A percentile compares a stretch with the other conserved stretches of the same genome.
phyloP scores from a whole-genome alignment of 768 basidiomycete genomes.

The Auricularia auricula-judae region DNA sequence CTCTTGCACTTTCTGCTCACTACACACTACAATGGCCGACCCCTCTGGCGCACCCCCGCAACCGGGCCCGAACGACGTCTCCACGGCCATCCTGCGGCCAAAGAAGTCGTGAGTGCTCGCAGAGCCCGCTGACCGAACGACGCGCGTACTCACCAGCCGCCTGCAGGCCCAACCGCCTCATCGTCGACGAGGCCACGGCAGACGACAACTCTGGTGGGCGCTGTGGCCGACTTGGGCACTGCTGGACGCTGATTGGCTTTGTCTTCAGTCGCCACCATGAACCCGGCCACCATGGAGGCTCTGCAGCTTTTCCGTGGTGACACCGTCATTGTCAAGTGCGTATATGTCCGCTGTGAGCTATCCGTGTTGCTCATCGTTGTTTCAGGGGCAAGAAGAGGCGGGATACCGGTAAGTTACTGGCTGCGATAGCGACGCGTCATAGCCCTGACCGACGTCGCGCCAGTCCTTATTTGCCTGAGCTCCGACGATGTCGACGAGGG shows the following conservation, averaged over 20 bases:
- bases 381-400: conserved; percentile 90
- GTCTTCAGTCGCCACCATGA: conserved; percentile 73
- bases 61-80: conserved; percentile 80
- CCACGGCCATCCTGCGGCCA: conserved; percentile 89
- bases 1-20: background rate
- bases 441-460: conserved; percentile 1
- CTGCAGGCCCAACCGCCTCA: conserved; percentile 85
- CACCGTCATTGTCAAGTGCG: conserved; percentile 85
- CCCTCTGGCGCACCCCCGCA: conserved; percentile 75
- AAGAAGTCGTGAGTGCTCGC: conserved; percentile 84
- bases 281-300: conserved; percentile 93
- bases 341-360: conserved; percentile 1
- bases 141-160: conserved; percentile 11
- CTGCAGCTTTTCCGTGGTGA: conserved; percentile 94
- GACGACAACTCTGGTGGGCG: conserved; percentile 91
- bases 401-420: conserved; percentile 46
- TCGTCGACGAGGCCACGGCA: conserved; percentile 86
- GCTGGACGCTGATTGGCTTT: background rate
- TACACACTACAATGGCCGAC: conserved; percentile 42
- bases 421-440: background rate
- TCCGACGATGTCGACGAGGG: conserved; percentile 97
- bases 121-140: conserved; percentile 10
- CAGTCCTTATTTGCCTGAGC: conserved; percentile 88
- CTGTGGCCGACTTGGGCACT: background rate
- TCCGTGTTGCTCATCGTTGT: background rate